Base-by-base conservation (phyloP, 805 yeast genomes). In the Maudiozyma bulderi region DNA sequence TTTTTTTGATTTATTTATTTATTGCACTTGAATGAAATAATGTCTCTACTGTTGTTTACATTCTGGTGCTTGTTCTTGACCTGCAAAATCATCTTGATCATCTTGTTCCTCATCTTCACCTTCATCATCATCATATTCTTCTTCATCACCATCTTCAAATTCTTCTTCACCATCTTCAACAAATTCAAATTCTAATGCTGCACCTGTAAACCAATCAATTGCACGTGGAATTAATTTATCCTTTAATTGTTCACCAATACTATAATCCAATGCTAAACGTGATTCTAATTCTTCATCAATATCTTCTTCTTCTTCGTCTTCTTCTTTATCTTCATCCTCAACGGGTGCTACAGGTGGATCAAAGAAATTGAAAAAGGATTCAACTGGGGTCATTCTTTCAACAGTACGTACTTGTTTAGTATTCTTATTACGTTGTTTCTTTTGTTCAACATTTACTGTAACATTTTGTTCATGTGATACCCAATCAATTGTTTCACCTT, bases 201-300 rank as follows among this genome's bases (percentile, higher is more conserved):
- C 88, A 44, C 99, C 99, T 8, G 99, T 91, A 68, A 89, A 93
- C 98, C 99, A 93, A 67, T 91, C 98, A 60, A 93, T 78, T 47
- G 98, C 98, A 65, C 96, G 82, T 54, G 98, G 97, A 54, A 93
- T 83, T 64, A 93, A 77, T 68, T 93, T 86, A 68, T 93, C 98
- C 74, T 93, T 93, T 66, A 93, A 80, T 62, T 90, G 90, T 70
- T 93, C 99, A 54, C 98, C 99, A 54, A 93, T 75, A 64, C 89
- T 93, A 73, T 93, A 93, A 71, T 93, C 99, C 59, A 86, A 73
- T 59, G 89, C 96, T 61, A 93, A 76, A 64, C 87, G 79, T 50
- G 80, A 83, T 67, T 89, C 96, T 56, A 90, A 73, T 50, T 84
- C 93, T 39, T 78, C 82, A 44, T 80, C 84, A 26, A 80, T 87